Evolutionary conservation across 495 filamentous ascomycete genomes (phyloP).

Genomic region (Penicillium turbatum): DNA sequence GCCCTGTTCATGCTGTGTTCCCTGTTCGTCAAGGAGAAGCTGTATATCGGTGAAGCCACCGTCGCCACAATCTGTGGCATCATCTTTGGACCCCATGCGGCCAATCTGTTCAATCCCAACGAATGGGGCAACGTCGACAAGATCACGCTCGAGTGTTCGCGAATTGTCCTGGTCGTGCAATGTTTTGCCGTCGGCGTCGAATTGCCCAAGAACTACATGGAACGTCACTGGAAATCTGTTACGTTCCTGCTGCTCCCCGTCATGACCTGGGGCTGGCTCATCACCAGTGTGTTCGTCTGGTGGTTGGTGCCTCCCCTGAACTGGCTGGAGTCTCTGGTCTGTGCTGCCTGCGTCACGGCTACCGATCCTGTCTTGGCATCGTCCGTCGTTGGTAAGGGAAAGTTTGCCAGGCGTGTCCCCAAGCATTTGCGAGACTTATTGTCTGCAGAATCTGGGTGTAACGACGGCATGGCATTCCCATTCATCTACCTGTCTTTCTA

Average conservation of each 20-base stretch:
- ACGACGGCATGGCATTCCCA: conserved; percentile 99
- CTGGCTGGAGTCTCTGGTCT: conserved; percentile 83
- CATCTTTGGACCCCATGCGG: conserved; percentile 95
- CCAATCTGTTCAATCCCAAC: conserved; percentile 79
- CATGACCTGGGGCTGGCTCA: conserved; percentile 96
- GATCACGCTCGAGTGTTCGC: conserved; percentile 93
- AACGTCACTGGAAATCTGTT: conserved; percentile 94
- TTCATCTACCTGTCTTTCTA: conserved; percentile 94
- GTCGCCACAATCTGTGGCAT: conserved; percentile 94
- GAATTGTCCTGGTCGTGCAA: conserved; percentile 96
- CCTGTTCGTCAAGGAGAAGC: conserved; percentile 92
- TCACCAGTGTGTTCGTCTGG: conserved; percentile 95
- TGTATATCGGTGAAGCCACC: conserved; percentile 98
- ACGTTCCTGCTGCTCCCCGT: conserved; percentile 83
- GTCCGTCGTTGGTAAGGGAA: conserved; percentile 97
- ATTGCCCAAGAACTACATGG: conserved; percentile 96
- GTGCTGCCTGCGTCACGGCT: conserved; percentile 92
- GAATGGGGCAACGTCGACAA: conserved; percentile 93
- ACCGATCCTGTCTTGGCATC: conserved; percentile 97
- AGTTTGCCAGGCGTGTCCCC: conserved; percentile 94
- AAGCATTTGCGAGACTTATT: conserved; percentile 95
- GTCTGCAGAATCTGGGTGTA: conserved; percentile 97
- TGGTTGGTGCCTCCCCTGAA: conserved; percentile 79
- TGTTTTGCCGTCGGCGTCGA: conserved; percentile 99
- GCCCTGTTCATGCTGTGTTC: conserved; percentile 98